A percentile compares a stretch with the other conserved stretches of the same genome.
These are phyloP conservation scores for slime mould (Dictyostelium discoideum) DNA, from an alignment of 78 protist genomes.

Conservation along the genomic window dicty_2.7 NC_007088.5:1408501-1409000, in stretches of 20 bases:
- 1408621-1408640: slow-evolving; percentile 4
- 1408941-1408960: too few species aligned
- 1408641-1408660: slow-evolving; percentile 20
- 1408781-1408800: background rate
- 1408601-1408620: slow-evolving; percentile 5
- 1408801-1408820: background rate
- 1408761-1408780: background rate
- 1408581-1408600: slow-evolving; percentile 27
- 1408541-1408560: background rate
- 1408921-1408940: too few species aligned
- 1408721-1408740: background rate
- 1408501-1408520: background rate
- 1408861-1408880: background rate
- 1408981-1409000: too few species aligned
- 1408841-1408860: background rate
- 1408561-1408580: background rate
- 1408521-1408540: background rate
- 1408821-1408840: background rate
- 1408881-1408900: too few species aligned
- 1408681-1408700: slow-evolving; percentile 40
- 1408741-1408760: background rate
- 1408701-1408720: background rate
- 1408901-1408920: too few species aligned
- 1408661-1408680: slow-evolving; percentile 41
- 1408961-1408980: too few species aligned